Evolutionary conservation across 2,329 filamentous ascomycete genomes (phyloP).

Genomic region (Neonectria neomacrospora): DNA sequence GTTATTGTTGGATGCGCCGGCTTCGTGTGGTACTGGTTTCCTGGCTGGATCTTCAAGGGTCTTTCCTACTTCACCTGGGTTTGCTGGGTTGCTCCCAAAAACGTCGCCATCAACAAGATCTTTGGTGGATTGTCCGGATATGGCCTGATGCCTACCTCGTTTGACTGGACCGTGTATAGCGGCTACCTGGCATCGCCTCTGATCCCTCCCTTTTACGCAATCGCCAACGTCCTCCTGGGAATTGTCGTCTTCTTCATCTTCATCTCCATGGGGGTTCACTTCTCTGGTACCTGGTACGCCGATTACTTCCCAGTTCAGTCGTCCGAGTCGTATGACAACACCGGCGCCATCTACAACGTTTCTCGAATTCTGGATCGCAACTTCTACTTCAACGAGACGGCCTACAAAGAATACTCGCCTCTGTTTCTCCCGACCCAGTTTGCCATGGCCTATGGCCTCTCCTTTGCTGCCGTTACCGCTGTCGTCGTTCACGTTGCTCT

Average conservation of each 20-base stretch:
- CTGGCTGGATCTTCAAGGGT: slow-evolving; percentile 71
- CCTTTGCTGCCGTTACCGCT: slow-evolving; percentile 74
- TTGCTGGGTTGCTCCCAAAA: slow-evolving; percentile 71
- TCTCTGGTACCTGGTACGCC: slow-evolving; percentile 65
- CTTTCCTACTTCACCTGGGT: slow-evolving; percentile 71
- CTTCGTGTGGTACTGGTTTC: slow-evolving; percentile 69
- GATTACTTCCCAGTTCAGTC: slow-evolving; percentile 72
- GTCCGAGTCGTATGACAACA: slow-evolving; percentile 72
- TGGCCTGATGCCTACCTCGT: slow-evolving; percentile 70
- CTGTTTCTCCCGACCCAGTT: slow-evolving; percentile 73
- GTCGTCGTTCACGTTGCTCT: slow-evolving; percentile 66
- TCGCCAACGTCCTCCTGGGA: slow-evolving; percentile 65
- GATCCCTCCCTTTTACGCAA: slow-evolving; percentile 65
- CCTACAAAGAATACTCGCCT: slow-evolving; percentile 73
- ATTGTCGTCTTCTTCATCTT: slow-evolving; percentile 66
- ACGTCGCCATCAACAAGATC: slow-evolving; percentile 69
- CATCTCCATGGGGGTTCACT: slow-evolving; percentile 69
- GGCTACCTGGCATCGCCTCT: slow-evolving; percentile 62
- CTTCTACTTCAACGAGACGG: slow-evolving; percentile 67
- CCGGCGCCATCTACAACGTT: slow-evolving; percentile 68
- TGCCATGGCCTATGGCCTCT: slow-evolving; percentile 68
- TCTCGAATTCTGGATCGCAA: slow-evolving; percentile 67
- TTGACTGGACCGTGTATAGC: slow-evolving; percentile 62
- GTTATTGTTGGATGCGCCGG: slow-evolving; percentile 64
- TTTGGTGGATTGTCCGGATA: slow-evolving; percentile 69